These are phyloP conservation scores for Cubamyces sp. DNA, from an alignment of 768 basidiomycete genomes.

Conservation along the genomic window DNA sequence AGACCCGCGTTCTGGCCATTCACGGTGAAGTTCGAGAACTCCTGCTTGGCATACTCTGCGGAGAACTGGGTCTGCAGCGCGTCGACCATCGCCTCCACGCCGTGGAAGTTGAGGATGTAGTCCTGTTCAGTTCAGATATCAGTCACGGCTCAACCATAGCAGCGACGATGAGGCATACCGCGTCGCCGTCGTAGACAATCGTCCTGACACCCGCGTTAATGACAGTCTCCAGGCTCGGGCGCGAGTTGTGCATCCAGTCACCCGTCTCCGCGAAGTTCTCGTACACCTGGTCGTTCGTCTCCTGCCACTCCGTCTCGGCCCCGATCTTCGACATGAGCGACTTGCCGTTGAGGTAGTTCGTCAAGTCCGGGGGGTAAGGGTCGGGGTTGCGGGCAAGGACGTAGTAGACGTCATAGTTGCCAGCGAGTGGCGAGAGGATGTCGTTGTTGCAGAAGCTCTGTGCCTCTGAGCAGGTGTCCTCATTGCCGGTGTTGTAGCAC, in stretches of 20 bases:
- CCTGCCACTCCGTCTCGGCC: constrained; percentile 46
- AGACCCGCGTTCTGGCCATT: constrained; percentile 52
- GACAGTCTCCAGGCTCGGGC: constrained; percentile 55
- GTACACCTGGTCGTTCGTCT: constrained; percentile 47
- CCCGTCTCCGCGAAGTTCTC: constrained; percentile 51
- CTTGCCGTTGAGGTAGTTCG: constrained; percentile 34
- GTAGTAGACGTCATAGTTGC: constrained; percentile 61
- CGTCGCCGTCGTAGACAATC: constrained; percentile 61
- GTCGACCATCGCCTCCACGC: constrained; percentile 62
- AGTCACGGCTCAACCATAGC: not conserved
- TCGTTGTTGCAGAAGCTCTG: constrained; percentile 62
- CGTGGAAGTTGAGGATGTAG: constrained; percentile 56
- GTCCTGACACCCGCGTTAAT: constrained; percentile 62
- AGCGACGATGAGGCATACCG: constrained; percentile 38
- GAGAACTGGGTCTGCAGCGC: constrained; percentile 52
- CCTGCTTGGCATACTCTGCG: constrained; percentile 43
- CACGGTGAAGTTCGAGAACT: constrained; percentile 54
- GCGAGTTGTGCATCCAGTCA: constrained; percentile 60
- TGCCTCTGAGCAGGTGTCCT: constrained; percentile 57
- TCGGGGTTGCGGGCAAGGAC: constrained; percentile 47
- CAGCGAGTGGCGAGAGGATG: constrained; percentile 56
- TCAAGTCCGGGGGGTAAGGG: constrained; percentile 52
- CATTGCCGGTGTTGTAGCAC: constrained; percentile 52
- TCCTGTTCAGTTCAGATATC: constrained; percentile 34
- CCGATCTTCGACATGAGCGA: constrained; percentile 44